Base-by-base conservation (phyloP, 2,329 filamentous ascomycete genomes). In the Fonsecaea multimorphosa region DNA sequence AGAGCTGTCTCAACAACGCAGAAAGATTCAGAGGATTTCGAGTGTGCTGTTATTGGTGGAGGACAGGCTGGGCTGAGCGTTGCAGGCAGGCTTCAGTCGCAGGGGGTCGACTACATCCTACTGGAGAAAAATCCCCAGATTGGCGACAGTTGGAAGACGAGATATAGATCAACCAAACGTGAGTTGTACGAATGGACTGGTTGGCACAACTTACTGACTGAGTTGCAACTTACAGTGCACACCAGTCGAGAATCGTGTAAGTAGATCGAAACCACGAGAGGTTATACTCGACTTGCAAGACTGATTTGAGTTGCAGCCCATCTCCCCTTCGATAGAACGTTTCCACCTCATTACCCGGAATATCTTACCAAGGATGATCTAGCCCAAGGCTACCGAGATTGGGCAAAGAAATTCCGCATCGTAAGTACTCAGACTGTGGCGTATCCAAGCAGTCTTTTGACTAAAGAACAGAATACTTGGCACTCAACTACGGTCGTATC, bases 71-170 rank as follows among this genome's bases (percentile, higher is more conserved):
- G 82, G 0, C 72, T 83, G 1, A 76, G 77, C 24, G 73, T 75
- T 3, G 80, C 78, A n/a, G 82, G 80, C 11, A 76, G 81, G 1
- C 71, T 82, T 12, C 74, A 82, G 67, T 79, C 81, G 53, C 71
- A 83, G 7, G 76, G 77, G 2, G 67, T 82, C 3, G 75, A 75
- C 0, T 76, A 79, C 31, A 71, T 83, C 7, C 74, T 82, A 19
- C 73, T 83, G 51, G 81, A 83, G 49, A 74, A 75, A 24, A 79
- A 80, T 46, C 72, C 73, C 24, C 69, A 75, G 0, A 75, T 83
- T 7, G 81, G 81, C 1, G 80, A 82, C 61, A 81, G 79, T 55
- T 83, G 81, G 81, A 73, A 74, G 1, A 75, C 78, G 52, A 74
- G 82, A 57, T 83, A 84, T 64, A 77, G 80, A 34, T 80, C 80